These are phyloP conservation scores for Arthrocladium fulminans DNA, from an alignment of 2,329 filamentous ascomycete species.

Conservation along the genomic window DNA sequence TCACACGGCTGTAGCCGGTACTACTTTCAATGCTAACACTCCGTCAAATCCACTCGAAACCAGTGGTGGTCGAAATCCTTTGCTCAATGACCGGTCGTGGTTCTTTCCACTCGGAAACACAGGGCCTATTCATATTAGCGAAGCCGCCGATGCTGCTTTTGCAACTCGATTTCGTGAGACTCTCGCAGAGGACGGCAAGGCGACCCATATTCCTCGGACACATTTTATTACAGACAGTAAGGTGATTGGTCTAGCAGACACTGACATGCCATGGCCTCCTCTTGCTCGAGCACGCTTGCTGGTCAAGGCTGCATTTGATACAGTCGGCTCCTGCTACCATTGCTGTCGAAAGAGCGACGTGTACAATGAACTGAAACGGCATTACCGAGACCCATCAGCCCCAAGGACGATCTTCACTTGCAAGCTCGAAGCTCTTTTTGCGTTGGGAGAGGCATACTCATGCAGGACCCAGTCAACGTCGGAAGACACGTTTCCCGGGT, in stretches of 20 bases:
- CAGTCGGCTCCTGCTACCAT: conserved; percentile 31
- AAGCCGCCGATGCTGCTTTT: conserved; percentile 34
- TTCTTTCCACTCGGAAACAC: conserved; percentile 16
- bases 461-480: conserved; percentile 29
- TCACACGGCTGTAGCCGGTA: conserved; percentile 13
- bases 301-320: conserved; percentile 30
- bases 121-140: conserved; percentile 31
- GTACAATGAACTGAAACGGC: conserved; percentile 31
- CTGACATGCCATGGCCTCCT: conserved; percentile 29
- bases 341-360: conserved; percentile 31
- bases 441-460: conserved; percentile 39
- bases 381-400: conserved; percentile 29
- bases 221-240: conserved; percentile 2
- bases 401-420: conserved; percentile 31
- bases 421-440: conserved; percentile 39
- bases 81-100: conserved; percentile 31
- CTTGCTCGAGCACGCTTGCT: conserved; percentile 30
- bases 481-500: conserved; percentile 34
- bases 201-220: conserved; percentile 25
- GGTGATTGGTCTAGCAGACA: conserved; percentile 23
- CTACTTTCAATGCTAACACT: conserved; percentile 11
- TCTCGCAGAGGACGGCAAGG: conserved; percentile 26
- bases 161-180: conserved; percentile 32
- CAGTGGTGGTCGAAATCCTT: conserved; percentile 23
- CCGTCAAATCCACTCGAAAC: conserved; percentile 11